phyloP scores from a whole-genome alignment of 78 protist species.

The Creolimax fragrantissima region DNA sequence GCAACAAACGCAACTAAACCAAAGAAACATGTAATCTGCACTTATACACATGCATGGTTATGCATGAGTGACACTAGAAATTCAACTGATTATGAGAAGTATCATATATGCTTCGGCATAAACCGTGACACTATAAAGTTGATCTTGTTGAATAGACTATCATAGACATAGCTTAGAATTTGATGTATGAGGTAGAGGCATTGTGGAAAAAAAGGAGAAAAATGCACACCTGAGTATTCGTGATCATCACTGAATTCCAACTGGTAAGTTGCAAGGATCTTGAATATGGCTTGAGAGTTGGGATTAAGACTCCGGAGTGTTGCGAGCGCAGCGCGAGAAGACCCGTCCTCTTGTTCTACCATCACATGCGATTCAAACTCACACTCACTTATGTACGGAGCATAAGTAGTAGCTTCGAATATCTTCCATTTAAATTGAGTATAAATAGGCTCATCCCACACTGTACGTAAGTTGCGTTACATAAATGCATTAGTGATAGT shows the following conservation, averaged over 20 bases:
- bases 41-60: too few species aligned
- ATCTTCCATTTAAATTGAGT: not conserved
- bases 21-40: too few species aligned
- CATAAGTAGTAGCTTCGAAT: not conserved
- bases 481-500: too few species aligned
- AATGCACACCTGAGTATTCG: not conserved
- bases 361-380: not conserved
- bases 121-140: too few species aligned
- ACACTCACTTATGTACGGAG: not conserved
- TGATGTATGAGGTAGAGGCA: too few species aligned
- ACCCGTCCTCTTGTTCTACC: not conserved
- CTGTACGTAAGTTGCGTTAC: not conserved
- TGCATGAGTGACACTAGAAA: too few species aligned
- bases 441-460: not conserved
- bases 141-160: too few species aligned
- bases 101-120: too few species aligned
- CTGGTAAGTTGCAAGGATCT: not conserved
- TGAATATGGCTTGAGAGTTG: not conserved
- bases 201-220: too few species aligned
- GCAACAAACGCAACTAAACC: too few species aligned
- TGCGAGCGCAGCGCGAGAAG: not conserved
- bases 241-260: not conserved
- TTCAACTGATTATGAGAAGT: too few species aligned
- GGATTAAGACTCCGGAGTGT: not conserved
- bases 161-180: too few species aligned